phyloP scores from a whole-genome alignment of 2,329 filamentous ascomycete genomes.

The Curvularia sp. region DNA sequence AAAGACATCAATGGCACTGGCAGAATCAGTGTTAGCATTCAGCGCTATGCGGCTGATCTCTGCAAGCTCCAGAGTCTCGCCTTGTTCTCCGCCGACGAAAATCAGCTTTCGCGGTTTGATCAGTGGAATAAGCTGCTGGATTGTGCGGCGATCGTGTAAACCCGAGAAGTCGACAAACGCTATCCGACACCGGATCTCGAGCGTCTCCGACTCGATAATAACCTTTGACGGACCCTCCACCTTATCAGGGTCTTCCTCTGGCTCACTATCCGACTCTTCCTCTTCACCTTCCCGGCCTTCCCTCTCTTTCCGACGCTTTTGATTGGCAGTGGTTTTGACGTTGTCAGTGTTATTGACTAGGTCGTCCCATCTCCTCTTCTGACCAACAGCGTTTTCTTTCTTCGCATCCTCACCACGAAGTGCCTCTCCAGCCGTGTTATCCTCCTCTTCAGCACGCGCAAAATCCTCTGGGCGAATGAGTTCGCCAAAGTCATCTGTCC shows the following conservation, averaged over 20 bases:
- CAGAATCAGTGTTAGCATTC: conserved; percentile 54
- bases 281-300: conserved; percentile 34
- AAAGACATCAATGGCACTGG: conserved; percentile 70
- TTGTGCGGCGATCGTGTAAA: conserved; percentile 88
- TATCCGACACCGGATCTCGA: conserved; percentile 76
- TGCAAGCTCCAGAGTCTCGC: conserved; percentile 77
- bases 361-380: conserved; percentile 95
- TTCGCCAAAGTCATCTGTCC: conserved; percentile 91
- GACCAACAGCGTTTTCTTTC: conserved; percentile 67
- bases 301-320: conserved; percentile 65
- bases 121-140: conserved; percentile 93
- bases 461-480: conserved; percentile 94
- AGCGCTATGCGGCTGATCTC: conserved; percentile 77
- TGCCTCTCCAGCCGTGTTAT: conserved; percentile 73
- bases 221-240: conserved; percentile 77
- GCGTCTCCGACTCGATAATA: conserved; percentile 66
- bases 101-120: conserved; percentile 95
- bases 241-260: conserved; percentile 60
- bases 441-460: conserved; percentile 87
- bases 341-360: conserved; percentile 52
- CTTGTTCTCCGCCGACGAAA: conserved; percentile 78
- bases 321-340: conserved; percentile 52
- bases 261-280: conserved; percentile 55
- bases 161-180: conserved; percentile 92
- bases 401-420: conserved; percentile 60